Evolutionary conservation across 192 early-diverging fungal genomes (phyloP).

Genomic region (Coemansia sp.): DNA sequence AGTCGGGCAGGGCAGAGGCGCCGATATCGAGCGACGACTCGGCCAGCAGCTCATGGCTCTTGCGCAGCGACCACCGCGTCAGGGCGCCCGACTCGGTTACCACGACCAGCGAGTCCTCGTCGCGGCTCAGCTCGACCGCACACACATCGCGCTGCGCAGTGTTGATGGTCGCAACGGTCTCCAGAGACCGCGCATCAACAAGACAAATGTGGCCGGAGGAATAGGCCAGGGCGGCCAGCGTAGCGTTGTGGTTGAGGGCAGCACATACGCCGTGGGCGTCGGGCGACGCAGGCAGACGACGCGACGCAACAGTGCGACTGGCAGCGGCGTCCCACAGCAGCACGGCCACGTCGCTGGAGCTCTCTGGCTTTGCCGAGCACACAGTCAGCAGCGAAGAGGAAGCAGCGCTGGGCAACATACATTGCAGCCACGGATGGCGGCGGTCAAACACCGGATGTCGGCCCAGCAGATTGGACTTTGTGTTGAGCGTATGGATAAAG

Average conservation of each 20-base stretch:
- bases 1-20: conserved; percentile 14
- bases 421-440: conserved; percentile 45
- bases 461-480: conserved; percentile 46
- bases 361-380: conserved; percentile 46
- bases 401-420: conserved; percentile 36
- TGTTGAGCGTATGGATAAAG: conserved; percentile 48
- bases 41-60: conserved; percentile 37
- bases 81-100: conserved; percentile 47
- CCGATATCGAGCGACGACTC: conserved; percentile 35
- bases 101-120: conserved; percentile 43
- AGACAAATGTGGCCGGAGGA: conserved; percentile 36
- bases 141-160: conserved; percentile 38
- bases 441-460: conserved; percentile 28
- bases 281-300: conserved; percentile 14
- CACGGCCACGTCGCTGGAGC: conserved; percentile 32
- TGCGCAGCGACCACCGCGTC: conserved; percentile 52
- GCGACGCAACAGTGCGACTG: conserved; percentile 21
- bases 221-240: conserved; percentile 39
- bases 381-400: conserved; percentile 43
- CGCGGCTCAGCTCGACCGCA: conserved; percentile 33
- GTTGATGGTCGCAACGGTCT: conserved; percentile 33
- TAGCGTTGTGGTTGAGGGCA: conserved; percentile 51
- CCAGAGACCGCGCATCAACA: conserved; percentile 43
- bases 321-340: conserved; percentile 50
- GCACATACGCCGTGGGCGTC: conserved; percentile 48